These are phyloP conservation scores for Thymus quinquecostatus DNA, from an alignment of 257 asterid species.

Conservation along the genomic window DNA sequence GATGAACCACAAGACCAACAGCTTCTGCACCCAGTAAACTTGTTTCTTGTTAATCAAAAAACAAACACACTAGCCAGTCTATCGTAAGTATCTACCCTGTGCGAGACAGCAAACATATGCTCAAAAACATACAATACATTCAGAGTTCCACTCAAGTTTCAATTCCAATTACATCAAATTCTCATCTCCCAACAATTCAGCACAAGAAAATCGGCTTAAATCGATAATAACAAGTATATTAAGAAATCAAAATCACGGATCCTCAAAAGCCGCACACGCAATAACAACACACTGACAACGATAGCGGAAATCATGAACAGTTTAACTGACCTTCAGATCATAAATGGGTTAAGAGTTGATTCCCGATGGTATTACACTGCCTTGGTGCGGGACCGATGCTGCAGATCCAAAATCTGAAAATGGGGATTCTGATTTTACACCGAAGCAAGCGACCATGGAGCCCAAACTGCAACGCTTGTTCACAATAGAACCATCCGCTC, in stretches of 20 bases:
- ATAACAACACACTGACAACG: background rate
- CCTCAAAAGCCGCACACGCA: conserved; percentile 16
- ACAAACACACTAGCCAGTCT: background rate
- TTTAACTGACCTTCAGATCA: conserved; percentile 35
- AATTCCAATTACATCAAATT: conserved; percentile 19
- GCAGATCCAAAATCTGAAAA: conserved; percentile 34
- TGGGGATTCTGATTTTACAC: conserved; percentile 22
- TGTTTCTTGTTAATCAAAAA: background rate
- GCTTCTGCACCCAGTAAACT: too few species aligned
- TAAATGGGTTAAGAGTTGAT: conserved; percentile 14
- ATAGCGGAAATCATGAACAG: background rate
- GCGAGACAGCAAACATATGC: background rate
- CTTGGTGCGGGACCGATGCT: conserved; percentile 26
- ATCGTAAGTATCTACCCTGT: background rate
- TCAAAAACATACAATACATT: conserved; percentile 5
- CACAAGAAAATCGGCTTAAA: conserved; percentile 8
- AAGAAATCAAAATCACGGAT: conserved; percentile 21
- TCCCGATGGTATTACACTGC: conserved; percentile 1
- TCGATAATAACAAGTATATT: conserved; percentile 1
- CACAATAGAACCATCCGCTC: conserved; percentile 4
- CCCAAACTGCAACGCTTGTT: conserved; percentile 12
- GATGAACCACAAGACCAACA: background rate
- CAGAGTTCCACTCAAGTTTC: background rate
- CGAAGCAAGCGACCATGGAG: conserved; percentile 4
- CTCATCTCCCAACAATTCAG: conserved; percentile 15